Evolutionary conservation across 768 basidiomycete species (phyloP), one percentile per base, ranked within the genome.

Genomic region (Kwoniella dendrophila): DNA sequence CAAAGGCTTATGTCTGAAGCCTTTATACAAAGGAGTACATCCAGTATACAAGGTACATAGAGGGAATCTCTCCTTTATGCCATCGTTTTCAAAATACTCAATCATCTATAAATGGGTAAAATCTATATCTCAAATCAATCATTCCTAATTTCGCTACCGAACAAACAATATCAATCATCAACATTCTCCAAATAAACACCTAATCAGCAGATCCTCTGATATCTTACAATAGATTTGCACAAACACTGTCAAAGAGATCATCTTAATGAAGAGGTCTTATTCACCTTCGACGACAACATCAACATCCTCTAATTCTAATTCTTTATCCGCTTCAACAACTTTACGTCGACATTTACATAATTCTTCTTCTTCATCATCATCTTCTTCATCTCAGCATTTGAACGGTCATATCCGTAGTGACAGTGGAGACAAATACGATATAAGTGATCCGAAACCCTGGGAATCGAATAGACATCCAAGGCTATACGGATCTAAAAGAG

Each of bases 401-500:
- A 14, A 51, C 16, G 11, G 20, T n/a, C 26, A 30, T 8, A 34
- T 36, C 43, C 29, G 24, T 40, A 29, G 47, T n/a, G 12, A 6
- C 18, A 11, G 20, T 5, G n/a, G 24, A 11, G n/a, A 36, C 45
- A 47, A 47, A 38, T 22, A 20, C 30, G 67, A 71, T 27, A 30
- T 72, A 7, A 55, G 68, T 20, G 71, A 75, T 56, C 73, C 73
- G 5, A 53, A 69, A 55, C 73, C 73, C 49, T 74, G 73, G 73
- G 73, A 74, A 63, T 66, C 66, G 1, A 48, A 66, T 51, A 45
- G 49, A 20, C 51, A 63, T 40, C 32, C 53, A 7, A 61, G 66
- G 30, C 56, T 52, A n/a, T 72, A 75, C 71, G 73, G 71, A 1
- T 67, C 71, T 14, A 41, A 49, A 27, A 33, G 34, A 4, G 64